Percentiles rank a stretch among this genome's conserved stretches.
These are phyloP conservation scores for Venturia asperata DNA, from an alignment of 2,329 filamentous ascomycete genomes.

Conservation along the genomic window DNA sequence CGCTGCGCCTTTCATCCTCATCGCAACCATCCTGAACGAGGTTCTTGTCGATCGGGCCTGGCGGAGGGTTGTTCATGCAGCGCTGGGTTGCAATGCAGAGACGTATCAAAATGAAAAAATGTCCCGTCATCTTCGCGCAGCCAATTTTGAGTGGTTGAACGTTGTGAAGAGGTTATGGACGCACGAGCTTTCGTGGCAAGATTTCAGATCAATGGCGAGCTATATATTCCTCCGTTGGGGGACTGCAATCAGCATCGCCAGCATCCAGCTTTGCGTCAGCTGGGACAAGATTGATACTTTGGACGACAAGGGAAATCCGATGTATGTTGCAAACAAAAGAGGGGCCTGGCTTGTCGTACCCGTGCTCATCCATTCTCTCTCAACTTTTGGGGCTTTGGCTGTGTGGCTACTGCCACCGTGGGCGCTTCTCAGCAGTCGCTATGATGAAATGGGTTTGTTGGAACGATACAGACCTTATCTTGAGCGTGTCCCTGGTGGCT, in stretches of 20 bases:
- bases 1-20: not conserved
- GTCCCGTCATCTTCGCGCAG: conserved; percentile 3
- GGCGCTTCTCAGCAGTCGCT: conserved; percentile 7
- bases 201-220: conserved; percentile 14
- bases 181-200: conserved; percentile 15
- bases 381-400: conserved; percentile 4
- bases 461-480: conserved; percentile 12
- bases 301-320: not conserved
- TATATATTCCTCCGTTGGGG: conserved; percentile 13
- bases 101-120: not conserved
- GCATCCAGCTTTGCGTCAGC: conserved; percentile 13
- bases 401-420: conserved; percentile 5
- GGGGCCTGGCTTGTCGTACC: not conserved
- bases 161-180: conserved; percentile 12
- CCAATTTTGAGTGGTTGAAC: conserved; percentile 13
- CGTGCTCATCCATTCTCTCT: conserved; percentile 2
- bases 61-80: conserved; percentile 9
- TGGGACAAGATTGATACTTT: not conserved
- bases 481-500: not conserved
- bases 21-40: conserved; percentile 9
- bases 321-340: conserved; percentile 12
- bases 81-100: not conserved
- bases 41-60: conserved; percentile 7
- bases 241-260: conserved; percentile 14
- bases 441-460: conserved; percentile 10